Conservation (phyloP, 768 basidiomycete genomes). For the Termitomyces sp. region DNA sequence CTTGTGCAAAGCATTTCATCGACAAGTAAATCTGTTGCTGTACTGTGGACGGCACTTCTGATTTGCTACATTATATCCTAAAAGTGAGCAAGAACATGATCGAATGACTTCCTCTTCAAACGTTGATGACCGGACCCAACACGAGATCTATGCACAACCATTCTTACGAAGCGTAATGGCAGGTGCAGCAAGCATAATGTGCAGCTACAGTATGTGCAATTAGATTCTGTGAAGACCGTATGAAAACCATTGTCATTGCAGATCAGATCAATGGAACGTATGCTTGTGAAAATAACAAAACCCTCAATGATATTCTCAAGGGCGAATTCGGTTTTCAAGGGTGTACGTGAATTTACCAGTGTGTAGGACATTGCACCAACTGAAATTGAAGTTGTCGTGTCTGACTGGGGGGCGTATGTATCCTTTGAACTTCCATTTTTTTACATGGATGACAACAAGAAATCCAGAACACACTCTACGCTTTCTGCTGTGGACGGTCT, state of each 20-base stretch:
- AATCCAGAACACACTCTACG: slow-evolving; percentile 45
- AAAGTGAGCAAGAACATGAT: slow-evolving; percentile 63
- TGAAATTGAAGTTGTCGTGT: slow-evolving; percentile 48
- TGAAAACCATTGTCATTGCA: slow-evolving; percentile 16
- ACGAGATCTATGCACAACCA: slow-evolving; percentile 68
- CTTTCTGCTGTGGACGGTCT: slow-evolving; percentile 56
- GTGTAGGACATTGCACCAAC: background rate
- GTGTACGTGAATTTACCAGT: slow-evolving; percentile 29
- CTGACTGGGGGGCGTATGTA: slow-evolving; percentile 62
- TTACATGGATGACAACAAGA: background rate
- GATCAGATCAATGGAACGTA: slow-evolving; percentile 66
- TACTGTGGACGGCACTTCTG: background rate
- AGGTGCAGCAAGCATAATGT: slow-evolving; percentile 69
- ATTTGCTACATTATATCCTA: background rate
- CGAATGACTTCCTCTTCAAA: slow-evolving; percentile 54
- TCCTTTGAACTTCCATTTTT: background rate
- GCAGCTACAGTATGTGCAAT: slow-evolving; percentile 55
- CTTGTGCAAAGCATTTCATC: slow-evolving; percentile 81
- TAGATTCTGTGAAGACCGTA: background rate
- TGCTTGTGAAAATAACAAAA: slow-evolving; percentile 69
- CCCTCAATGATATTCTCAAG: slow-evolving; percentile 68
- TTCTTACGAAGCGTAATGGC: slow-evolving; percentile 71
- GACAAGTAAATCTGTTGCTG: slow-evolving; percentile 47
- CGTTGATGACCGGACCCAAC: slow-evolving; percentile 75
- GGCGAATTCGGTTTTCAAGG: slow-evolving; percentile 74